A percentile compares a stretch with the other conserved stretches of the same genome.
These are phyloP conservation scores for Gyromitra esculenta DNA, from an alignment of 2,329 filamentous ascomycete species.

Conservation along the genomic window DNA sequence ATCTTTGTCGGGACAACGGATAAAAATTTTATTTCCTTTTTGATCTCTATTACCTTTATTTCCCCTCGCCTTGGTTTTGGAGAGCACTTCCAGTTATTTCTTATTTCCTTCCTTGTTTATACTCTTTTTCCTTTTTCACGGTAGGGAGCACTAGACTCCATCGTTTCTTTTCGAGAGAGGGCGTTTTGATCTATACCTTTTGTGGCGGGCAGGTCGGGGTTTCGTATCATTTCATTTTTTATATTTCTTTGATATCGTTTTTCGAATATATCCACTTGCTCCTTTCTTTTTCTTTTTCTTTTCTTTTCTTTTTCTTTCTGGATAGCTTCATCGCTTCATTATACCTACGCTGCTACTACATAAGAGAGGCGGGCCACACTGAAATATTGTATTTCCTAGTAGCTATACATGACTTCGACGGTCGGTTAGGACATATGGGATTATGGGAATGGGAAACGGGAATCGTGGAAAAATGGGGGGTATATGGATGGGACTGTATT, in stretches of 20 bases:
- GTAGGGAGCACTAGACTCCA: slow-evolving; percentile 45
- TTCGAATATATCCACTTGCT: slow-evolving; percentile 19
- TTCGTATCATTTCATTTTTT: slow-evolving; percentile 36
- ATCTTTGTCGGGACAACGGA: slow-evolving; percentile 43
- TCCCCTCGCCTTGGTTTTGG: slow-evolving; percentile 30
- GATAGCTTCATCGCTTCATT: slow-evolving; percentile 26
- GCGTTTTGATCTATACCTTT: slow-evolving; percentile 49
- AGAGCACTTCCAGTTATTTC: slow-evolving; percentile 16
- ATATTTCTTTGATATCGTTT: slow-evolving; percentile 32
- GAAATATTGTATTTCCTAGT: slow-evolving; percentile 52
- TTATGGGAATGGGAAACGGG: slow-evolving; percentile 44
- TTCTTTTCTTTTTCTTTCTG: slow-evolving; percentile 19
- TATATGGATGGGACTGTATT: slow-evolving; percentile 50
- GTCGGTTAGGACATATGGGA: slow-evolving; percentile 46
- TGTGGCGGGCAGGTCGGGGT: slow-evolving; percentile 41
- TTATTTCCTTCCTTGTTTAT: slow-evolving; percentile 47
- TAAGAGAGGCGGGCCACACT: slow-evolving; percentile 40
- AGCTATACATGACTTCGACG: slow-evolving; percentile 48
- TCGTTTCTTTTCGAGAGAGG: slow-evolving; percentile 44
- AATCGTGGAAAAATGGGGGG: slow-evolving; percentile 27
- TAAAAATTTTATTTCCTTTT: slow-evolving; percentile 37
- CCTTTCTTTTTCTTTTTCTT: slow-evolving; percentile 2
- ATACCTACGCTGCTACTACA: slow-evolving; percentile 39
- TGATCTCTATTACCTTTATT: slow-evolving; percentile 19
- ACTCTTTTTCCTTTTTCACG: slow-evolving; percentile 42